Evolutionary conservation across 345 rosid species (phyloP).

Genomic region (Bruguiera parviflora): DNA sequence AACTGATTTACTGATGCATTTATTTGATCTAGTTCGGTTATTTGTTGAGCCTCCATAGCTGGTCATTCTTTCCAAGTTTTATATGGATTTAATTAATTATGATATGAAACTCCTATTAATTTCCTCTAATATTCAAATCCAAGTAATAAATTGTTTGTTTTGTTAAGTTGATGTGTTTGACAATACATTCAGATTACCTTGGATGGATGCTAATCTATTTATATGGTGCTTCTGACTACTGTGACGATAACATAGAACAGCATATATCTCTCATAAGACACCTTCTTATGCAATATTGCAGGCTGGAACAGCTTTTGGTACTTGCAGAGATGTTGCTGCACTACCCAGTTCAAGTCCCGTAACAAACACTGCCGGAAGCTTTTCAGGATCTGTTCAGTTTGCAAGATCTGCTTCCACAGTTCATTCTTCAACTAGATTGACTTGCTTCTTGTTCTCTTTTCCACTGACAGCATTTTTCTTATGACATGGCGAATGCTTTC

Average conservation of each 20-base stretch:
- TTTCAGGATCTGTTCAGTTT: slow-evolving; percentile 87
- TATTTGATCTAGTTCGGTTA: slow-evolving; percentile 1
- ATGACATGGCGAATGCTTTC: slow-evolving; percentile 17
- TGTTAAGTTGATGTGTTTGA: too few species aligned
- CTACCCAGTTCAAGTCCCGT: slow-evolving; percentile 48
- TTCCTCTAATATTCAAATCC: too few species aligned
- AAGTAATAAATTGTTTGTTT: too few species aligned
- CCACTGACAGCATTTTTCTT: slow-evolving; percentile 39
- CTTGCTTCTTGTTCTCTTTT: slow-evolving; percentile 37
- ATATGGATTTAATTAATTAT: slow-evolving; percentile 3
- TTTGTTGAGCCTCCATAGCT: not conserved
- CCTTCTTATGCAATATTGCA: slow-evolving; percentile 33
- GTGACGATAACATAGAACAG: not conserved
- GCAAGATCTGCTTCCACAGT: slow-evolving; percentile 49
- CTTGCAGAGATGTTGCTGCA: slow-evolving; percentile 64
- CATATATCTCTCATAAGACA: slow-evolving; percentile 9
- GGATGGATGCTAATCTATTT: not conserved
- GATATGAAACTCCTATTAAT: too few species aligned
- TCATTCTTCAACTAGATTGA: slow-evolving; percentile 31
- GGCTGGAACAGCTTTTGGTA: slow-evolving; percentile 83
- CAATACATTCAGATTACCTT: not conserved
- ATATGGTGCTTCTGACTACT: not conserved
- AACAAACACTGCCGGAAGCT: slow-evolving; percentile 54
- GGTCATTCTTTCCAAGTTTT: not conserved
- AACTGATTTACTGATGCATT: not conserved